Base-by-base conservation (phyloP, 345 rosid genomes). In the Gynandropsis gynandra region DNA sequence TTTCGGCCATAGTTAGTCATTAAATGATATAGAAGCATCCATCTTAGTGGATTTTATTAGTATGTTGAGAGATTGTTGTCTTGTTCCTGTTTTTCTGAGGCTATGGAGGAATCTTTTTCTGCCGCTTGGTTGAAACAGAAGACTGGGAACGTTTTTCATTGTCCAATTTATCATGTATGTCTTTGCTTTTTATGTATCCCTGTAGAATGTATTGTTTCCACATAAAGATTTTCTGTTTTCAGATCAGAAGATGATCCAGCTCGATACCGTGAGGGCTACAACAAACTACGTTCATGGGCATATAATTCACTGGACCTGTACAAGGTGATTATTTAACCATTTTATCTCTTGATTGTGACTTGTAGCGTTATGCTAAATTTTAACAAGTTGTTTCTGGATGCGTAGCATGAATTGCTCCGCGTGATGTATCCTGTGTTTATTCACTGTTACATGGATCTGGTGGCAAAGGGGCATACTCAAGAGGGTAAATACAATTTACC, bases 341-440 rank as follows among this genome's bases (percentile, higher is more conserved):
- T 21, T 8, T 17, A 11, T 18, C 24, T n/a, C 1, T 6, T 15
- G 12, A 37, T 12, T 0, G 11, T 18, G 41, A 32, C 31, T 42
- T 1, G 18, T 35, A n/a, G 20, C 34, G 4, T 51, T 15, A 4
- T 0, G 18, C 38, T 45, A 8, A 35, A 14, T 3, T 19, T 35
- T 62, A 6, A 10, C n/a, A 41, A n/a, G 51, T 16, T 64, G 48
- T n/a, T 47, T 65, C 67, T 16, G 12, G 54, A 48, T 40, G 15
- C 71, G 75, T 88, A 93, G 99, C 89, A 80, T 54, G 97, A 93
- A 60, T 74, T 93, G 72, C 95, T 93, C 50, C 85, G 95, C 31
- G 94, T 93, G 60, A 94, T 92, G 64, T 88, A 88, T 83, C 97
- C 99, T 0, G 94, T 88, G 21, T 92, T 85, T 68, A 75, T 88